Percentiles rank a stretch among this genome's conserved stretches.
Conservation (phyloP, 345 rosid genomes). For the Passiflora organensis region DNA sequence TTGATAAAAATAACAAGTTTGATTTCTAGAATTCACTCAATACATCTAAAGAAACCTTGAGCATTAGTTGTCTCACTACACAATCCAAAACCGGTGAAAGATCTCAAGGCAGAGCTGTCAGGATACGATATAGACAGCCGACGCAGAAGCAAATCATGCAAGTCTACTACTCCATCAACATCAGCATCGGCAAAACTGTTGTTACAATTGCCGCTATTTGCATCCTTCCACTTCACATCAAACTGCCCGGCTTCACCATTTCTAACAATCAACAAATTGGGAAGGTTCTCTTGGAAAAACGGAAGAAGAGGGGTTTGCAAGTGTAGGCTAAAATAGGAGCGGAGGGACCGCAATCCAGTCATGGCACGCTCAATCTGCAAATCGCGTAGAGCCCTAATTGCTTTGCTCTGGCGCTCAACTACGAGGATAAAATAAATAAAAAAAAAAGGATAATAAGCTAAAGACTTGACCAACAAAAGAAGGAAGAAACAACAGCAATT, state of each 20-base stretch:
- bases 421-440: background rate
- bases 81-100: conserved; percentile 47
- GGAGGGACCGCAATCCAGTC: conserved; percentile 54
- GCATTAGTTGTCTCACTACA: conserved; percentile 45
- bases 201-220: conserved; percentile 21
- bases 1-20: too few species aligned
- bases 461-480: too few species aligned
- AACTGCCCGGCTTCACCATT: conserved; percentile 47
- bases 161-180: conserved; percentile 26
- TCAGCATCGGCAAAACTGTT: conserved; percentile 16
- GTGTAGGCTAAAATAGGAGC: conserved; percentile 47
- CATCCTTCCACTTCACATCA: conserved; percentile 50
- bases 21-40: too few species aligned
- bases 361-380: conserved; percentile 57
- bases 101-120: conserved; percentile 24
- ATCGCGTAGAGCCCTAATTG: conserved; percentile 68
- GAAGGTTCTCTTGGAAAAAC: conserved; percentile 59
- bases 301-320: conserved; percentile 50
- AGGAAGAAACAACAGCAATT: too few species aligned
- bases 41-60: too few species aligned
- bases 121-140: conserved; percentile 51
- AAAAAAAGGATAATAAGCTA: too few species aligned
- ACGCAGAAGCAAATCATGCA: conserved; percentile 44
- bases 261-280: conserved; percentile 40
- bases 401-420: conserved; percentile 67